These are phyloP conservation scores for Trametes cingulata DNA, from an alignment of 768 basidiomycete genomes.

Conservation along the genomic window DNA sequence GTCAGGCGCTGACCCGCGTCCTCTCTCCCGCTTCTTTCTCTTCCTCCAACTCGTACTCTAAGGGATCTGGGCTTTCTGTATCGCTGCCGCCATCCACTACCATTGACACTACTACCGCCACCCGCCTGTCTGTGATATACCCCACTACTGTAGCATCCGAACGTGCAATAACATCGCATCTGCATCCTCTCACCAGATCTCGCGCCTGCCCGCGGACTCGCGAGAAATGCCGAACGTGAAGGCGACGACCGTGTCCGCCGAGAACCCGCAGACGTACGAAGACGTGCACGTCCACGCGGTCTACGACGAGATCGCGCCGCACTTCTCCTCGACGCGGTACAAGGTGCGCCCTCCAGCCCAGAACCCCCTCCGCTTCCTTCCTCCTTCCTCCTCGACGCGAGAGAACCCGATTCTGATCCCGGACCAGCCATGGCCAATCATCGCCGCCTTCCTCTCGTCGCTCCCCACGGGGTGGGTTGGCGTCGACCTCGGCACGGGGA, in stretches of 20 bases:
- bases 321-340: slow-evolving; percentile 89
- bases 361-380: not conserved
- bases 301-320: slow-evolving; percentile 82
- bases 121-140: slow-evolving; percentile 17
- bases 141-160: slow-evolving; percentile 15
- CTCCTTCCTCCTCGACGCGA: not conserved
- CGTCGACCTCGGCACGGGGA: slow-evolving; percentile 94
- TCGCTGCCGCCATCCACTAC: not conserved
- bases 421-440: slow-evolving; percentile 85
- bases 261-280: slow-evolving; percentile 64
- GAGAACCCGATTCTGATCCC: slow-evolving; percentile 1
- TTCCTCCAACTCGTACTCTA: not conserved
- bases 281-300: slow-evolving; percentile 75
- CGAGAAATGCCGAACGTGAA: slow-evolving; percentile 22
- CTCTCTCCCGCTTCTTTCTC: slow-evolving; percentile 11
- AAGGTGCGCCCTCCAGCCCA: slow-evolving; percentile 51
- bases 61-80: slow-evolving; percentile 2
- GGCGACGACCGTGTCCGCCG: slow-evolving; percentile 32
- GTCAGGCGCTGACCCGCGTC: slow-evolving; percentile 5
- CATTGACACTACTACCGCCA: too few relatives aligned
- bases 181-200: not conserved
- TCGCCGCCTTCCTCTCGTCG: slow-evolving; percentile 69
- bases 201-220: not conserved
- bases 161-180: not conserved
- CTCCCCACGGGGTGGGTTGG: slow-evolving; percentile 81